A percentile compares a stretch with the other conserved stretches of the same genome.
Conservation (phyloP, 345 rosid genomes). For the Garcia nutans region DNA sequence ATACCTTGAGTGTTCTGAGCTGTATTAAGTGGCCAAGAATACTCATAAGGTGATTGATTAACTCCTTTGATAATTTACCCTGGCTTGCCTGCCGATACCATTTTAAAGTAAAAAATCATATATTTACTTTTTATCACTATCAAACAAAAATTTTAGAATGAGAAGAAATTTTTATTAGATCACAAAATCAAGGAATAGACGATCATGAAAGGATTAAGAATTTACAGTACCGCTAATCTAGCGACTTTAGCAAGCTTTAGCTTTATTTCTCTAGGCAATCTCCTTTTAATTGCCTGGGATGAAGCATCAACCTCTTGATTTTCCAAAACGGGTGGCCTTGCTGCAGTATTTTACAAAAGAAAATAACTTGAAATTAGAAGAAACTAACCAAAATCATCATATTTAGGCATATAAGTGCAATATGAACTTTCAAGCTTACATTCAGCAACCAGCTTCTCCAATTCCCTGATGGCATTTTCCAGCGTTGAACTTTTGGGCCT, state of each 20-base stretch:
- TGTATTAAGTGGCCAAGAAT: conserved; percentile 90
- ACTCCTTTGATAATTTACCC: conserved; percentile 75
- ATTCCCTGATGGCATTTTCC: conserved; percentile 85
- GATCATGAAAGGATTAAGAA: neutral
- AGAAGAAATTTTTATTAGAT: neutral
- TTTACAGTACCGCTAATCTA: conserved; percentile 56
- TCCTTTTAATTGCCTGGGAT: conserved; percentile 69
- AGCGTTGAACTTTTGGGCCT: conserved; percentile 65
- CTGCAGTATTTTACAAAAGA: conserved; percentile 43
- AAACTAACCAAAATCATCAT: conserved; percentile 1
- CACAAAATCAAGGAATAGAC: neutral
- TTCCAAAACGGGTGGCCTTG: conserved; percentile 72
- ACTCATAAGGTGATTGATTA: conserved; percentile 78
- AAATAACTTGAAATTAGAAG: conserved; percentile 7
- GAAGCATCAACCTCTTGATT: conserved; percentile 75
- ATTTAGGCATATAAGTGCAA: neutral
- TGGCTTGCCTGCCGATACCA: conserved; percentile 64
- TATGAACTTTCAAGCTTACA: conserved; percentile 49
- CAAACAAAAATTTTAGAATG: neutral
- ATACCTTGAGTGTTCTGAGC: conserved; percentile 93
- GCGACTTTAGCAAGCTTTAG: conserved; percentile 73
- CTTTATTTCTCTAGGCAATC: conserved; percentile 74
- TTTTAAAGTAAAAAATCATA: conserved; percentile 9
- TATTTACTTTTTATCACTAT: conserved; percentile 7
- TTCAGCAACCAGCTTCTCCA: conserved; percentile 87